Evolutionary conservation across 78 protist species (phyloP), one percentile per base, ranked within the genome.

Genomic region (Speleostelium caveatum): DNA sequence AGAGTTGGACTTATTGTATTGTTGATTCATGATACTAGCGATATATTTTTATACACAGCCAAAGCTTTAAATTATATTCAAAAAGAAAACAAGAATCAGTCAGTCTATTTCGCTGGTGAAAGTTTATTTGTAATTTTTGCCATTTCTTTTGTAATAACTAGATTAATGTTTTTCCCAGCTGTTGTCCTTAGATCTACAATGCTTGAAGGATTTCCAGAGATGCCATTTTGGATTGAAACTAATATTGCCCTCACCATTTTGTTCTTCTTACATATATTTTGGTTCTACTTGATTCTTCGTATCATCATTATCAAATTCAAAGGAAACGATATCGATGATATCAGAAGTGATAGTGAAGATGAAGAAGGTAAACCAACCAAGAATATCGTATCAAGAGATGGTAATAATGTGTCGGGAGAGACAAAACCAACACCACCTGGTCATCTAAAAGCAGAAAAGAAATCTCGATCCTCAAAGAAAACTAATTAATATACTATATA

Each of bases 11-110:
- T 69, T 22, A 6, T 17, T 17, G 35, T 69, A 8, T 32, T 69
- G 49, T n/a, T 10, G 32, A 32, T 33, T 51, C 75, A 69, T 7
- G 7, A 69, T 7, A 26, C 7, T 69, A 38, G 45, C 35, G 75
- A 69, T 28, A 69, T 69, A 10, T 69, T 69, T 51, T 51, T 69
- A 14, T 69, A 69, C 41, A 35, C 32, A 17, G 51, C 75, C 56
- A 69, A 69, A 51, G 10, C 19, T 10, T 16, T 69, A 22, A 24
- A 35, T 7, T 69, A 69, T 38, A 6, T 33, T 33, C 42, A 69
- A 6, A n/a, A 69, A 32, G 26, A 33, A 33, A 33, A 28, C 32
- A n/a, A 69, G 35, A 12, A 6, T 45, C 6, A 45, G 10, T 10
- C 10, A 12, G n/a, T 45, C 53, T 45, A 45, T 45, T 6, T 10